These are phyloP conservation scores for Pleurotus tuoliensis DNA, from an alignment of 768 basidiomycete genomes.

Conservation along the genomic window DNA sequence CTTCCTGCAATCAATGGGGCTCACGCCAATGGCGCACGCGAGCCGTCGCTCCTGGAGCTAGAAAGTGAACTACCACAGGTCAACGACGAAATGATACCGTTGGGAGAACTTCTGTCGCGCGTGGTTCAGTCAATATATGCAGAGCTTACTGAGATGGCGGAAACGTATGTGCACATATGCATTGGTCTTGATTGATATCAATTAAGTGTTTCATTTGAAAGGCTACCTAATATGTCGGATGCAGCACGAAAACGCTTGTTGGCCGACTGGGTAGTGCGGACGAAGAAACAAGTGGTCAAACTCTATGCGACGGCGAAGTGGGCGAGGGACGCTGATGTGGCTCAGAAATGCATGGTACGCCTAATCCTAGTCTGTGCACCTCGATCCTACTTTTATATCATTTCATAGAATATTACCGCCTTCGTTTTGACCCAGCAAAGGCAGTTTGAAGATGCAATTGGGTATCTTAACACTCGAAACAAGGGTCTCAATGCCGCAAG, in stretches of 20 bases:
- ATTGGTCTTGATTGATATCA: neutral
- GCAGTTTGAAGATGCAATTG: conserved; percentile 73
- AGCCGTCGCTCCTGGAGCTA: conserved; percentile 49
- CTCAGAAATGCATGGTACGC: conserved; percentile 82
- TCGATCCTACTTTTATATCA: neutral
- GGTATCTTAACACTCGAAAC: conserved; percentile 58
- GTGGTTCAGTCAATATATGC: conserved; percentile 78
- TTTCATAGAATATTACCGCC: conserved; percentile 71
- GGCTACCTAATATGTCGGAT: conserved; percentile 83
- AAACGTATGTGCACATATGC: conserved; percentile 58
- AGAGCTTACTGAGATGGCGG: conserved; percentile 77
- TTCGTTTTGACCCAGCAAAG: conserved; percentile 84
- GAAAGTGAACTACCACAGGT: conserved; percentile 74
- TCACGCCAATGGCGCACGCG: conserved; percentile 22
- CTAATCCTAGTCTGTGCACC: neutral
- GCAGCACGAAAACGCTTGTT: conserved; percentile 72
- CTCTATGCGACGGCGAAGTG: conserved; percentile 84
- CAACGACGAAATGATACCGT: conserved; percentile 65
- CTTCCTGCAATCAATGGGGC: conserved; percentile 20
- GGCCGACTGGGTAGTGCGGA: conserved; percentile 88
- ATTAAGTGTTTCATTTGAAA: conserved; percentile 18
- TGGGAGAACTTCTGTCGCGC: conserved; percentile 73
- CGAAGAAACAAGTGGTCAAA: conserved; percentile 86
- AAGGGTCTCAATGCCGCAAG: conserved; percentile 75
- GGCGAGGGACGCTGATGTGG: conserved; percentile 78